Base-by-base conservation (phyloP, 768 basidiomycete species). In the Tulasnella sp. region DNA sequence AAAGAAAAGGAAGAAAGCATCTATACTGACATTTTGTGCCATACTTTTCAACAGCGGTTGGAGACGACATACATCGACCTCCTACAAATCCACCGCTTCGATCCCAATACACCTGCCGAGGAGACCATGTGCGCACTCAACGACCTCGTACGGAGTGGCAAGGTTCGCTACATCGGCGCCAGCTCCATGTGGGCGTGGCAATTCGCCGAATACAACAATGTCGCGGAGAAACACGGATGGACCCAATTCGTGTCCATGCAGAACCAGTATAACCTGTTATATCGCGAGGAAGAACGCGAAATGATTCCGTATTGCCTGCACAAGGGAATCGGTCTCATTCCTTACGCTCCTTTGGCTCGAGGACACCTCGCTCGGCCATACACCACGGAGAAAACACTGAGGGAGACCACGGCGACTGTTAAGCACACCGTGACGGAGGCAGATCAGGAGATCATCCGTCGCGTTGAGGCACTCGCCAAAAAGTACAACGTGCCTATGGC, bases 281-380 rank as follows among this genome's bases (percentile, higher is more conserved):
- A 52, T 19, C 51, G 51, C 7, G 51, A 52, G 29, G 51, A 52
- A 19, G 51, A 52, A 52, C n/a, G 51, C 17, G 51, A 52, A 24
- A 52, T 52, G 51, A 23, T 34, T 13, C 51, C 51, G 19, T 21
- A n/a, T n/a, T 24, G n/a, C 17, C 9, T 21, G 51, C 19, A 24
- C n/a, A n/a, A 21, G n/a, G 68, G 69, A 41, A 61, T 64, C 27
- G 69, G 66, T 17, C 9, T 59, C 59, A 68, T 69, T 49, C 67
- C 67, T 5, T 70, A 68, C 67, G 61, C 58, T 3, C 64, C 68
- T 3, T 60, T 68, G 34, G 65, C 62, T 1, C 62, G 64, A 2
- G 66, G 66, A 11, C 30, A 24, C 23, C 51, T 52, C 7, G 29
- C 51, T 5, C 23, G 51, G 10, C 51, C 51, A 7, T 38, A 7